A percentile compares a stretch with the other conserved stretches of the same genome.
Conservation (phyloP, 192 early-diverging fungal species). For the Coemansia erecta region DNA sequence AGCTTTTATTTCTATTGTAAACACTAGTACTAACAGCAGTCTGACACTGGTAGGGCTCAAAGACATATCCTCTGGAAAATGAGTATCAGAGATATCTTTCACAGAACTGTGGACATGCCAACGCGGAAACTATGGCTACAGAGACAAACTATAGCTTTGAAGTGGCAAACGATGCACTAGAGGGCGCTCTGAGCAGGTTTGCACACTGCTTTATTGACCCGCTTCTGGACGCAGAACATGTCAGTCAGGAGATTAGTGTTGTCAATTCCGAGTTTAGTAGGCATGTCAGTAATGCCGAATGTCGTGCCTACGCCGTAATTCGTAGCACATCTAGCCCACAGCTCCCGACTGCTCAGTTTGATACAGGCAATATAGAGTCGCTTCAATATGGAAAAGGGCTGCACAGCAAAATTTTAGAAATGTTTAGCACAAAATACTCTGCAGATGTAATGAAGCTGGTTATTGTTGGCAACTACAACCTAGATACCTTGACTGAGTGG, state of each 20-base stretch:
- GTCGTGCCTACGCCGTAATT: constrained; percentile 11
- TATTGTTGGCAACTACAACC: constrained; percentile 76
- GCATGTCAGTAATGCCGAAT: constrained; percentile 72
- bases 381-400: constrained; percentile 72
- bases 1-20: background rate
- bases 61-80: constrained; percentile 67
- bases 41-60: constrained; percentile 42
- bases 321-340: constrained; percentile 42
- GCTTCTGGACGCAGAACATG: constrained; percentile 73
- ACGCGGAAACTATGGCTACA: constrained; percentile 26
- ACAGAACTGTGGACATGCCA: constrained; percentile 22
- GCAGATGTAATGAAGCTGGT: constrained; percentile 91
- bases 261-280: constrained; percentile 94
- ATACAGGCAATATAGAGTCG: constrained; percentile 79
- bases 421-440: constrained; percentile 83
- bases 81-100: constrained; percentile 52
- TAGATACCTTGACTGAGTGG: constrained; percentile 70
- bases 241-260: constrained; percentile 81
- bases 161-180: constrained; percentile 44
- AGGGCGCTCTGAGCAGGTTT: constrained; percentile 65
- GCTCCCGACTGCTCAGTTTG: constrained; percentile 82
- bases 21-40: background rate
- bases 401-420: constrained; percentile 72
- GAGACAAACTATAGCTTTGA: constrained; percentile 29
- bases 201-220: constrained; percentile 89